Evolutionary conservation across 331 rosid species (phyloP), one percentile per base, ranked within the genome.

Genomic region (Stylosanthes scabra): DNA sequence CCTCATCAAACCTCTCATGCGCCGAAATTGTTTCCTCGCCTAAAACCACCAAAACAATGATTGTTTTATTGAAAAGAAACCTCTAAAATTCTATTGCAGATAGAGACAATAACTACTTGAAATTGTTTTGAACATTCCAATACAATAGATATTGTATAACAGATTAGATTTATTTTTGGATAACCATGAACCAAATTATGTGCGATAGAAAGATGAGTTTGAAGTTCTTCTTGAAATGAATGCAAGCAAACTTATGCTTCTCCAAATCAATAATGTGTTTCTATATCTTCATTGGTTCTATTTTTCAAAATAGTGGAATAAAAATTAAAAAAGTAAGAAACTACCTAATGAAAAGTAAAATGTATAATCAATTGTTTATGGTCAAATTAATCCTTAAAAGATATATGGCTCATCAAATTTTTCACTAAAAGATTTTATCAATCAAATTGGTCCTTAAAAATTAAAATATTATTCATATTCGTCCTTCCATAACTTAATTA

Each of bases 11-110:
- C 97, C 97, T 80, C 85, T 87, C 86, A 88, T 76, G 40, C 88
- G 93, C 34, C 86, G 86, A 78, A 88, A 79, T 16, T 87, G 83
- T 79, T 89, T 90, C 83, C 93, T 87, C n/a, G 97, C 93, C 97
- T 95, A 78, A 76, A 77, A 80, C 40, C 58, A 82, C 63, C 77
- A 79, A 56, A 73, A 70, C 60, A 74, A 77, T 3, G 20, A 42
- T 25, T 16, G 25, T 70, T 57, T 70, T 34, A 14, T 25, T 6
- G 37, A 39, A 54, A 61, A 47, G 34, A 27, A 49, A 12, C 12
- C 4, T 8, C 40, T 25, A 16, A 20, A 64, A 27, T 49, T 74
- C 13, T 29, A 16, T 27, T 57, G 74, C 41, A 45, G 13, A 57
- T 40, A 29, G 76, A 59, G 57, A 76, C 45, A 76, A 70, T 6